These are phyloP conservation scores for Apiospora phragmitis DNA, from an alignment of 2,329 filamentous ascomycete genomes.

Conservation along the genomic window DNA sequence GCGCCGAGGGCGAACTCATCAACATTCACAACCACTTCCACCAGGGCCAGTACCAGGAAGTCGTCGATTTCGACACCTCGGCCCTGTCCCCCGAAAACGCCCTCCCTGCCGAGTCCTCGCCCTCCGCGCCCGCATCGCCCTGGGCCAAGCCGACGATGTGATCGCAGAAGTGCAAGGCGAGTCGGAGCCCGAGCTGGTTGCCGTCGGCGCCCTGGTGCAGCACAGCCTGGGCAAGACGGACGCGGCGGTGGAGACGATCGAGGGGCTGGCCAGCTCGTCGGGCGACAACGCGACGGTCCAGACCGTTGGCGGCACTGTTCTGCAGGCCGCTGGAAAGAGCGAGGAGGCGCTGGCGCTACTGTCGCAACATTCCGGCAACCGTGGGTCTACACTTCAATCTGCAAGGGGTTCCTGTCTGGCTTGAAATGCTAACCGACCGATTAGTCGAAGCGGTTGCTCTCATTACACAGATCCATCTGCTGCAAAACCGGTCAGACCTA, in stretches of 20 bases:
- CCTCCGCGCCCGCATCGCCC: slow-evolving; percentile 79
- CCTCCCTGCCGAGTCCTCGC: slow-evolving; percentile 75
- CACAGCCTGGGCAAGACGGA: slow-evolving; percentile 60
- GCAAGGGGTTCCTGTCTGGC: slow-evolving; percentile 17
- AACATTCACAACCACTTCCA: slow-evolving; percentile 72
- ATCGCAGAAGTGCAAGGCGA: slow-evolving; percentile 66
- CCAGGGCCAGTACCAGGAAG: slow-evolving; percentile 82
- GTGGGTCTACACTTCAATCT: slow-evolving; percentile 50
- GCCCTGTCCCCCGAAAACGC: slow-evolving; percentile 77
- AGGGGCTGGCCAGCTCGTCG: slow-evolving; percentile 66
- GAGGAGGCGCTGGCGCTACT: slow-evolving; percentile 83
- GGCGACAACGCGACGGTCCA: slow-evolving; percentile 80
- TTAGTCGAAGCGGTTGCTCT: slow-evolving; percentile 76
- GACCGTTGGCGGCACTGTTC: slow-evolving; percentile 75
- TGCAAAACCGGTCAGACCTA: slow-evolving; percentile 88
- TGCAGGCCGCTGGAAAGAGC: slow-evolving; percentile 77
- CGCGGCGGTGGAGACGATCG: slow-evolving; percentile 61
- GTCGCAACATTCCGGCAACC: slow-evolving; percentile 80
- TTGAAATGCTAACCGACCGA: background rate
- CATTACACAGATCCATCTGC: slow-evolving; percentile 88
- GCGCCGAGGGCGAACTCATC: slow-evolving; percentile 69
- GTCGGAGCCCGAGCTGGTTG: slow-evolving; percentile 70
- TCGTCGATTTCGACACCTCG: slow-evolving; percentile 81
- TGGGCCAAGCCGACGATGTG: slow-evolving; percentile 75
- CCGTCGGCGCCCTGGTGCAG: slow-evolving; percentile 75